phyloP scores from a whole-genome alignment of 306 rosid genomes.

The Vigna angularis region DNA sequence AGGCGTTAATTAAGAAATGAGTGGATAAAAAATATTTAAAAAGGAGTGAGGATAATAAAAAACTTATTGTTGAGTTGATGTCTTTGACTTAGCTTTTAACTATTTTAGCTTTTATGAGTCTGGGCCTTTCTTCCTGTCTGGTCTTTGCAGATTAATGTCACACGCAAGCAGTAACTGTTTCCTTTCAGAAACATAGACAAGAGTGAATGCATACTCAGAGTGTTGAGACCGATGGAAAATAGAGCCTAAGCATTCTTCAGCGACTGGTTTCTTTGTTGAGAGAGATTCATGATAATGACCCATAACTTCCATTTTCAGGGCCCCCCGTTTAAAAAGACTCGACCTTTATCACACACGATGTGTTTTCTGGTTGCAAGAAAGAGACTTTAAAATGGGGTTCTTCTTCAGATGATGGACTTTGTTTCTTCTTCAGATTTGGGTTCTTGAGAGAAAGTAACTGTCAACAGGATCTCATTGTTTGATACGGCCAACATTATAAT shows the following conservation, averaged over 20 bases:
- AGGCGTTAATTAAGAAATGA: background rate
- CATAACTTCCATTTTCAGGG: slow-evolving; percentile 34
- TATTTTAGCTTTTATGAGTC: background rate
- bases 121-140: background rate
- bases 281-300: slow-evolving; percentile 40
- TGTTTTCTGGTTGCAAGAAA: background rate
- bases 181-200: background rate
- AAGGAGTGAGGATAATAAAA: background rate
- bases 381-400: slow-evolving; percentile 48
- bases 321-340: slow-evolving; percentile 35
- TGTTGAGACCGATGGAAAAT: background rate
- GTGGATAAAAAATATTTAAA: background rate
- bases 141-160: background rate
- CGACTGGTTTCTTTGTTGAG: background rate
- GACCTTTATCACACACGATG: background rate
- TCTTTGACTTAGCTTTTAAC: slow-evolving; percentile 12
- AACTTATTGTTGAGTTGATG: background rate
- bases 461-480: background rate
- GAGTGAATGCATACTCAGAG: background rate
- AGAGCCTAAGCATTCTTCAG: slow-evolving; percentile 9
- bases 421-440: slow-evolving; percentile 34
- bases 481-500: slow-evolving; percentile 39
- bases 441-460: background rate
- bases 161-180: background rate
- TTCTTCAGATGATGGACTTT: slow-evolving; percentile 12